A percentile compares a stretch with the other conserved stretches of the same genome.
phyloP scores from a whole-genome alignment of 495 filamentous ascomycete genomes.

The Cladorrhinum samala region DNA sequence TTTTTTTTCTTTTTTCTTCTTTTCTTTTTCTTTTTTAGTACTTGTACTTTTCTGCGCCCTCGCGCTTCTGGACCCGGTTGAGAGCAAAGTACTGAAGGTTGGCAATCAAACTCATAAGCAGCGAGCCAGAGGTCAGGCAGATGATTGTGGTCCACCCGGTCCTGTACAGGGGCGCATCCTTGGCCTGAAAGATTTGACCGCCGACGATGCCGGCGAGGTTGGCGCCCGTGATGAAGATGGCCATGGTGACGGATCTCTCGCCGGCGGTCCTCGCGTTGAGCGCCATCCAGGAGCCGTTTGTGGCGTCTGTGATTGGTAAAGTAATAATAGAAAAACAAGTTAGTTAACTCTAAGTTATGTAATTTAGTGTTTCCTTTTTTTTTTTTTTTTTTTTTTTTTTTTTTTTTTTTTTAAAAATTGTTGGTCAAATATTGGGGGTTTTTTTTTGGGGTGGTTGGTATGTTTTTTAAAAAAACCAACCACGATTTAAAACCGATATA shows the following conservation, averaged over 20 bases:
- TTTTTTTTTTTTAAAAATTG: no score
- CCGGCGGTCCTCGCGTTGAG: constrained; percentile 29
- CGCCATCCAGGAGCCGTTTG: constrained; percentile 34
- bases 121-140: constrained; percentile 6
- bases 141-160: constrained; percentile 24
- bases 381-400: no score
- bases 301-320: constrained; percentile 21
- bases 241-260: constrained; percentile 36
- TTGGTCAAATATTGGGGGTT: no score
- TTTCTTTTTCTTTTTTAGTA: constrained; percentile 1
- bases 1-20: background rate
- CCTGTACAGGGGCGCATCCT: constrained; percentile 45
- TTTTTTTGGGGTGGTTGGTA: no score
- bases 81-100: constrained; percentile 23
- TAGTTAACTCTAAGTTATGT: no score
- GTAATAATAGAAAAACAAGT: background rate
- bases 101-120: constrained; percentile 17
- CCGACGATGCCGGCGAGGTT: constrained; percentile 49
- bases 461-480: no score
- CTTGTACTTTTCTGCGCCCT: constrained; percentile 12
- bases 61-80: constrained; percentile 17
- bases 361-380: no score
- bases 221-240: constrained; percentile 50
- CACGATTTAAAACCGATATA: no score
- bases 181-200: constrained; percentile 47